A percentile compares a stretch with the other conserved stretches of the same genome.
Conservation (phyloP, 768 basidiomycete genomes). For the Trametes villosa region DNA sequence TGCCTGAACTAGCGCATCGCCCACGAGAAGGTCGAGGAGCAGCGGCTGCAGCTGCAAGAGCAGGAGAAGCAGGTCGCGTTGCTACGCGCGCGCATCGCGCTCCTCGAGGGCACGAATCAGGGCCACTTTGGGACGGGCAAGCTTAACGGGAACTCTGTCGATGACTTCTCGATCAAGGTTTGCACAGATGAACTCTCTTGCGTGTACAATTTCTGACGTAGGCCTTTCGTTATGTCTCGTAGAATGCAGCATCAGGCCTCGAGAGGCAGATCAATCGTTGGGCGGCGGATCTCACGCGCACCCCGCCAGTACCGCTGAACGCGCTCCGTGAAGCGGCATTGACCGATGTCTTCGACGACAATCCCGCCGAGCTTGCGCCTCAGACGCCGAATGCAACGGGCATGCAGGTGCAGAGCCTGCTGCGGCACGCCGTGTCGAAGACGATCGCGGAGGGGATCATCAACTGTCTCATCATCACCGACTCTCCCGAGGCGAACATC, state of each 20-base stretch:
- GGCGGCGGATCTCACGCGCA: constrained; percentile 75
- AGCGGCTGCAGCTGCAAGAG: constrained; percentile 76
- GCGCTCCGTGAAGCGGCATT: constrained; percentile 62
- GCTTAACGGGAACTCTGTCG: constrained; percentile 67
- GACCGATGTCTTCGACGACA: constrained; percentile 57
- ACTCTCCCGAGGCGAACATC: constrained; percentile 81
- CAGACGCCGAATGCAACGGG: constrained; percentile 40
- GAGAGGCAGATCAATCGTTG: constrained; percentile 87
- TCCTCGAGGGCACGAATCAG: constrained; percentile 69
- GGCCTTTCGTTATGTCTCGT: too few species aligned
- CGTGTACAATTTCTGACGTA: too few species aligned
- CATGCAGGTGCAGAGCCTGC: constrained; percentile 78
- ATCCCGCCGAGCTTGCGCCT: constrained; percentile 47
- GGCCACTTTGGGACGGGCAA: constrained; percentile 36
- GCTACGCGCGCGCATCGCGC: constrained; percentile 68
- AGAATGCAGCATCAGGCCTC: constrained; percentile 83
- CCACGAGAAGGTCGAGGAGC: constrained; percentile 87
- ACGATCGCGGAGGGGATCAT: constrained; percentile 77
- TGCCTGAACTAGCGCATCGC: constrained; percentile 64
- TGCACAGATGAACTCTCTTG: too few species aligned
- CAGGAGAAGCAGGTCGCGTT: constrained; percentile 83
- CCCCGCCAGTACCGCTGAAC: constrained; percentile 56
- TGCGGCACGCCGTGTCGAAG: constrained; percentile 82
- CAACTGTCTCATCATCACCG: constrained; percentile 86
- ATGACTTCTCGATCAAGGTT: constrained; percentile 91